Conservation (phyloP, 2,329 filamentous ascomycete genomes). For the Arthroderma sp. region DNA sequence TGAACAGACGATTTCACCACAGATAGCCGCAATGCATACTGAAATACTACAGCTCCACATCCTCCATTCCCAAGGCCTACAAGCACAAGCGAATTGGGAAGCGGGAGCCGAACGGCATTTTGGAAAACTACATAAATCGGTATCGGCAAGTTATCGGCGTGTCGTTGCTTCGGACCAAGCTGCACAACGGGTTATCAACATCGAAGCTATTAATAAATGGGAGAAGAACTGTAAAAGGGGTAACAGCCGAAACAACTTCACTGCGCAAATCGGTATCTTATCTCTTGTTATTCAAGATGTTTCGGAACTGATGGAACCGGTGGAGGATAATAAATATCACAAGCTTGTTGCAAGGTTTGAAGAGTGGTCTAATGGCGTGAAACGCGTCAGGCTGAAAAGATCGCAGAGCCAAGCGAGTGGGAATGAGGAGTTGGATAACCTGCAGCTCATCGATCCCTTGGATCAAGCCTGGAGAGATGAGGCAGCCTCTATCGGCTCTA, state of each 20-base stretch:
- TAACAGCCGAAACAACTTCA: constrained; percentile 18
- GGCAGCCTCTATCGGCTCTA: constrained; percentile 17
- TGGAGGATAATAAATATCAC: constrained; percentile 18
- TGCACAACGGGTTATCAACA: constrained; percentile 22
- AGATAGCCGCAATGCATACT: constrained; percentile 26
- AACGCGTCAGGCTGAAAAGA: constrained; percentile 15
- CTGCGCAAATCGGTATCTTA: constrained; percentile 26
- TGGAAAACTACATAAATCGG: constrained; percentile 22
- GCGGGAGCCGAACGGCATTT: constrained; percentile 18
- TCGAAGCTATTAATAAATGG: constrained; percentile 23
- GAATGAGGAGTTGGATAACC: constrained; percentile 3
- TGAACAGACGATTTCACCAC: constrained; percentile 20
- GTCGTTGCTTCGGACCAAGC: constrained; percentile 21
- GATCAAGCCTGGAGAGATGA: constrained; percentile 23
- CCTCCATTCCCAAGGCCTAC: constrained; percentile 21
- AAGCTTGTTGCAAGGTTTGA: constrained; percentile 22
- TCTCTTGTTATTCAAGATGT: constrained; percentile 29
- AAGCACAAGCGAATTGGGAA: constrained; percentile 21
- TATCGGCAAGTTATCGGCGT: constrained; percentile 22
- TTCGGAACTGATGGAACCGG: constrained; percentile 18
- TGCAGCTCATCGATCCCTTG: constrained; percentile 24
- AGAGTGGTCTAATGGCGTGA: constrained; percentile 22
- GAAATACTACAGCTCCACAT: constrained; percentile 33
- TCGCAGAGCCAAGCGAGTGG: constrained; percentile 5
- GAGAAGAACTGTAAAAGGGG: constrained; percentile 19